Evolutionary conservation across 1,139 yeast species (phyloP), one percentile per base, ranked within the genome.

Genomic region (Diutina rugosa): DNA sequence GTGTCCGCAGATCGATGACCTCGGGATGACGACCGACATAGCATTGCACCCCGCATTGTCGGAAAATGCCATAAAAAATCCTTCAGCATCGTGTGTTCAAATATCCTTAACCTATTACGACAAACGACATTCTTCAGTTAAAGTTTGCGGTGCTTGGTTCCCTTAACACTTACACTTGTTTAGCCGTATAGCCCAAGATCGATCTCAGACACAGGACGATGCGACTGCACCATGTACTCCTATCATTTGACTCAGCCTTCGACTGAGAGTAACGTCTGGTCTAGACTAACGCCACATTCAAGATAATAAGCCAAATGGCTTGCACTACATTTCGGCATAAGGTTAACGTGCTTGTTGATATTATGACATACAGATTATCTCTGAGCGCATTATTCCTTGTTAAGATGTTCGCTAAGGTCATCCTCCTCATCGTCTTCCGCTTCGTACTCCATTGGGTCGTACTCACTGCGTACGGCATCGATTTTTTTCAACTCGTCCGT

Each of bases 401-500:
- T 12, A 21, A n/a, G 14, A 18, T 55, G 64, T 14, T 61, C 67
- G 9, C 32, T 49, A 16, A 61, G 65, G n/a, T 63, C 67, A 12
- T 61, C 67, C 16, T 69, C 78, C 9, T 64, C 79, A 46, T 72
- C 79, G 46, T 78, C 82, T 57, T 78, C 78, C n/a, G 73, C 79
- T 64, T 78, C 81, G 61, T 78, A 82, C 63, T 82, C 85, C 77
- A 87, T 85, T 55, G 95, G 93, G 71, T 88, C 96, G 64, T 73
- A 88, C 61, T 77, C 81, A 51, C 87, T 81, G 71, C 95, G 79
- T 47, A 76, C 68, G 58, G 77, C 78, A 67, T 89, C 95, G 76
- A 91, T 80, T 57, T 72, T 74, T 62, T 81, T 80, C 62, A 84
- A 75, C 67, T 89, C 96, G 56, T 76, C 78, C 6, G 87, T 82